Evolutionary conservation across 1,139 yeast genomes (phyloP).

Genomic region (Hemisphaericaspora subhashii): DNA sequence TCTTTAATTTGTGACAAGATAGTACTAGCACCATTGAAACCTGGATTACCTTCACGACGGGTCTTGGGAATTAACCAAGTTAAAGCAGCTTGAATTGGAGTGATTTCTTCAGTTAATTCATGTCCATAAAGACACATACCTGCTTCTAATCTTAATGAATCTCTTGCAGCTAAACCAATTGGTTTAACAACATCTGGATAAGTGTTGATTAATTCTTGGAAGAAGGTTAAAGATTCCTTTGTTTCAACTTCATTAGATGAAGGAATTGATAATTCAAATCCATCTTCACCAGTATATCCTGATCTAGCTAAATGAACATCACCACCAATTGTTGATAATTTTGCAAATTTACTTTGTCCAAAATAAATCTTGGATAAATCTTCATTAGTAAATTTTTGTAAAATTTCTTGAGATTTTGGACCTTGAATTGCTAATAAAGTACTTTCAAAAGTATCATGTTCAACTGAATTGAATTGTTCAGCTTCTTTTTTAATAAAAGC

Average conservation of each 20-base stretch:
- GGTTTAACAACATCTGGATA: constrained; percentile 67
- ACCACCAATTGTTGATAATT: constrained; percentile 43
- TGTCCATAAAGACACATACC: constrained; percentile 98
- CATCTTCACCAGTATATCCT: constrained; percentile 98
- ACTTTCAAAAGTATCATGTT: constrained; percentile 68
- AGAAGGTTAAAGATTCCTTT: constrained; percentile 54
- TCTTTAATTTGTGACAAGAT: constrained; percentile 71
- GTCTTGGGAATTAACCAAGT: constrained; percentile 87
- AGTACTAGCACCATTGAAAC: constrained; percentile 77
- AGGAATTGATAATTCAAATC: constrained; percentile 88
- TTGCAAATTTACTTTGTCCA: constrained; percentile 66
- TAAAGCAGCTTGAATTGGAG: constrained; percentile 87
- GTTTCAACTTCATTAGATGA: constrained; percentile 43
- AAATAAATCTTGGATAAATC: constrained; percentile 66
- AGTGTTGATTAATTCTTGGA: constrained; percentile 58
- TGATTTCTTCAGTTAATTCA: constrained; percentile 75
- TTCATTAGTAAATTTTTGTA: constrained; percentile 63
- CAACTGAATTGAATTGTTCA: constrained; percentile 42
- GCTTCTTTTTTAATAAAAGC: constrained; percentile 60
- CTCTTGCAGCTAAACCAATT: constrained; percentile 96
- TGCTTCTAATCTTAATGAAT: constrained; percentile 91
- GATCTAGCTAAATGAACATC: constrained; percentile 81
- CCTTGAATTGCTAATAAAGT: constrained; percentile 91
- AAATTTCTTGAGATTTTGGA: constrained; percentile 68
- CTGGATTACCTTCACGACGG: constrained; percentile 55